Conservation (phyloP, 768 basidiomycete species). For the Candolleomyces eurysporus region DNA sequence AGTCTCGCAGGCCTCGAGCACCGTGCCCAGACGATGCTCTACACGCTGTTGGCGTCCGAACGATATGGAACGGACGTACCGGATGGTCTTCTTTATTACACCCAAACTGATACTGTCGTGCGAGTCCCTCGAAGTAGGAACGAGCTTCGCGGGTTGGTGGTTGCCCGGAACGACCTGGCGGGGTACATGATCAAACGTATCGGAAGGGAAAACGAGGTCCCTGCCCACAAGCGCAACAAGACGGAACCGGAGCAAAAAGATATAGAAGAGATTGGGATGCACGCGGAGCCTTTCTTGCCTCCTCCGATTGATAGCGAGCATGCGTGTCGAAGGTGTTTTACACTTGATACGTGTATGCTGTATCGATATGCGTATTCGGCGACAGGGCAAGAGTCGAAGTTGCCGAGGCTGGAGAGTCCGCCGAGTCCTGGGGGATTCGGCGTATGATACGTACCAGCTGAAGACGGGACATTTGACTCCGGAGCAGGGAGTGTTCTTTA, state of each 20-base stretch:
- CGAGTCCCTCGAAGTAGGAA: conserved; percentile 76
- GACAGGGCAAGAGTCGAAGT: conserved; percentile 5
- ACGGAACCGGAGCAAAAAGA: conserved; percentile 15
- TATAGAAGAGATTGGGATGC: conserved; percentile 11
- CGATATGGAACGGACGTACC: conserved; percentile 83
- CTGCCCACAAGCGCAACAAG: background rate
- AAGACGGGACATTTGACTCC: conserved; percentile 81
- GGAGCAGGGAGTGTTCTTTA: conserved; percentile 74
- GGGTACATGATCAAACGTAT: conserved; percentile 64
- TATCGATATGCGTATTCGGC: conserved; percentile 51
- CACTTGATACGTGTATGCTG: conserved; percentile 86
- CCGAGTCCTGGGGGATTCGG: conserved; percentile 25
- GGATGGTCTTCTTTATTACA: conserved; percentile 90
- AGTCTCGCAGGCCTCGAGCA: conserved; percentile 79
- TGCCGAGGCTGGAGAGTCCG: too few relatives aligned
- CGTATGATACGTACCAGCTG: conserved; percentile 65
- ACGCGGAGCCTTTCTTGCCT: conserved; percentile 70
- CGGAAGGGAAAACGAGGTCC: conserved; percentile 10
- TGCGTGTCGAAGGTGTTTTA: conserved; percentile 78
- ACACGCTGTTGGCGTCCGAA: conserved; percentile 87
- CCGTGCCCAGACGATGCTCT: conserved; percentile 97
- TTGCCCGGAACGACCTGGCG: conserved; percentile 82
- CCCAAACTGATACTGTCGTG: conserved; percentile 81
- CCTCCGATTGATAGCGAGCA: conserved; percentile 81
- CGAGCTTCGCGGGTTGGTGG: conserved; percentile 83